Base-by-base conservation (phyloP, 768 basidiomycete species). In the Psilocybe azurescens region DNA sequence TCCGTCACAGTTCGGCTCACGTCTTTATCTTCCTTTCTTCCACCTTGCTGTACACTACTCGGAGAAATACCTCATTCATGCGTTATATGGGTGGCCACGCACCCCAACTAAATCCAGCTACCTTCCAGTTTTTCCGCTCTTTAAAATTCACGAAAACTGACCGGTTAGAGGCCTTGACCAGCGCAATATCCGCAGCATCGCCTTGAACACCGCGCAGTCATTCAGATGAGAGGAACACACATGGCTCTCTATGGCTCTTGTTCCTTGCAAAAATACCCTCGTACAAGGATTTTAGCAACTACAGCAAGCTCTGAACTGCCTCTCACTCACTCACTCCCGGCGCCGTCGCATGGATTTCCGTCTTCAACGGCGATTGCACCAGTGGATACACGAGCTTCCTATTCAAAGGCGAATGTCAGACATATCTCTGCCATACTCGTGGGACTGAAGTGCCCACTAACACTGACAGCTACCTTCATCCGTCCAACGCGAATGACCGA, bases 401-500 rank as follows among this genome's bases (percentile, higher is more conserved):
- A 13, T 44, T 44, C 14, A 16, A 44, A 14, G n/a, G 41, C 8
- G 41, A 16, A 13, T 18, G 41, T 13, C 41, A 44, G 41, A 44
- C 41, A 11, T 13, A 36, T 36, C 24, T 24, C 38, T 39, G 14
- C 14, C 14, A 16, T 44, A 44, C 41, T 44, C 41, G 41, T 44
- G 41, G 41, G 41, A 44, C 14, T 13, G 5, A 7, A 10, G 41
- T 44, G 14, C 41, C n/a, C n/a, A n/a, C 14, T 16, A 44, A 2
- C 5, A 44, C n/a, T 16, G 14, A 14, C 5, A 44, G 1, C 2
- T 44, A 44, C 14, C 41, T 44, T 39, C 38, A 8, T 39, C 14
- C 48, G 20, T 28, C n/a, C 20, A n/a, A 50, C 48, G 5, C 8
- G 8, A 53, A 8, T 36, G n/a, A 32, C 59, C 59, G 59, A 60